Conservation (phyloP, 2,329 filamentous ascomycete species). For the Sporothrix inflata region DNA sequence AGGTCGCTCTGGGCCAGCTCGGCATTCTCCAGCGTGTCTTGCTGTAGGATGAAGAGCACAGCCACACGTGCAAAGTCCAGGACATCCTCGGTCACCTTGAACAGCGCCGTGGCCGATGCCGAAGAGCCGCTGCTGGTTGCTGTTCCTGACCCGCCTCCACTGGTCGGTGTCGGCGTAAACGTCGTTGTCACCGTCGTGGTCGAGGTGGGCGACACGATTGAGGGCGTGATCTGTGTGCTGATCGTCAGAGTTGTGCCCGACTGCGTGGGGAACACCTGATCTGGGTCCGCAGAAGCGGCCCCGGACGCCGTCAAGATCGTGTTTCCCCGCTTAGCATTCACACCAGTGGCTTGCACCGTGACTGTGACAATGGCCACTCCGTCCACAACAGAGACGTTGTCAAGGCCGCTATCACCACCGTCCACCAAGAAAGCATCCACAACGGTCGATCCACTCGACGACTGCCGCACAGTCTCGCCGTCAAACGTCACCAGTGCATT, state of each 20-base stretch:
- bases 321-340: slow-evolving; percentile 28
- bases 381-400: neutral
- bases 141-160: slow-evolving; percentile 27
- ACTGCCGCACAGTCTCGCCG: slow-evolving; percentile 51
- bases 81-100: slow-evolving; percentile 57
- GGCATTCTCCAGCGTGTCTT: slow-evolving; percentile 55
- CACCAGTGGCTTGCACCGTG: slow-evolving; percentile 23
- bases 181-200: slow-evolving; percentile 39
- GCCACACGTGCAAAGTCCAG: slow-evolving; percentile 67
- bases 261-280: slow-evolving; percentile 37
- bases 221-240: slow-evolving; percentile 35
- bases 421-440: slow-evolving; percentile 34
- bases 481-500: slow-evolving; percentile 89
- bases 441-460: slow-evolving; percentile 37
- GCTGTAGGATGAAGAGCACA: slow-evolving; percentile 64
- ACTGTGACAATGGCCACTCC: slow-evolving; percentile 33
- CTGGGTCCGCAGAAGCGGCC: neutral
- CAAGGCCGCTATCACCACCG: neutral
- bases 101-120: slow-evolving; percentile 43
- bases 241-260: slow-evolving; percentile 40
- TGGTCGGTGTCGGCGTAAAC: slow-evolving; percentile 10
- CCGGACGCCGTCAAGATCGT: slow-evolving; percentile 38
- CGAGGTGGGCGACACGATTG: slow-evolving; percentile 35
- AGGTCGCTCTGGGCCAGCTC: slow-evolving; percentile 57
- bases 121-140: slow-evolving; percentile 35